Percentiles rank a stretch among this genome's conserved stretches.
Conservation (phyloP, 805 yeast species). For the Kodamaea kakaduensis region DNA sequence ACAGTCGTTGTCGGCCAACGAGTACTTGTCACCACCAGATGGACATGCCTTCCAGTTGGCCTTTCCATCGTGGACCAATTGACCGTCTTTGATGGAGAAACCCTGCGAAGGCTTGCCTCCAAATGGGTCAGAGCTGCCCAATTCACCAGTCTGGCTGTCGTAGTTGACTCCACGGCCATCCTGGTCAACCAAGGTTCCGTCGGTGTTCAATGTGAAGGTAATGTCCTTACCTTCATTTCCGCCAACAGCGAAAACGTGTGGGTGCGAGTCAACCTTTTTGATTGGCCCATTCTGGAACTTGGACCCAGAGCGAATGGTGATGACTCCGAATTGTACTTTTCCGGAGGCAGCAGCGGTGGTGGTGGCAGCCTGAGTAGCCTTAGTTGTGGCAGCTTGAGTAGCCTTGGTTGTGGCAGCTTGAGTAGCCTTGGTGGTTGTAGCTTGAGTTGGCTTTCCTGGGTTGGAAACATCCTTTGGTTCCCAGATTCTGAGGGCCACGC, state of each 20-base stretch:
- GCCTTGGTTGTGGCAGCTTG: too few species aligned
- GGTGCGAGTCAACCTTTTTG: slow-evolving; percentile 28
- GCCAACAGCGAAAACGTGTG: slow-evolving; percentile 33
- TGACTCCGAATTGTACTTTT: slow-evolving; percentile 15
- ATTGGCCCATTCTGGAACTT: slow-evolving; percentile 23
- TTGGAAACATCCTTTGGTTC: slow-evolving; percentile 1
- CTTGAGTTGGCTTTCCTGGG: slow-evolving; percentile 2
- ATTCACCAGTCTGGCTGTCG: slow-evolving; percentile 28
- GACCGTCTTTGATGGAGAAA: slow-evolving; percentile 35
- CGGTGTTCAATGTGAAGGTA: slow-evolving; percentile 21
- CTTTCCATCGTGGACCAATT: slow-evolving; percentile 30
- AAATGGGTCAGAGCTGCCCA: slow-evolving; percentile 30
- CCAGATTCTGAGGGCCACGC: slow-evolving; percentile 3
- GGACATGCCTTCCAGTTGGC: slow-evolving; percentile 39
- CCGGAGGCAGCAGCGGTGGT: slow-evolving; percentile 6
- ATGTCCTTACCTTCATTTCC: slow-evolving; percentile 27
- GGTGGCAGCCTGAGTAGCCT: too few species aligned
- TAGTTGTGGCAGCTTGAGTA: too few species aligned
- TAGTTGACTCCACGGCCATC: slow-evolving; percentile 27
- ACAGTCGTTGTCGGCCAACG: slow-evolving; percentile 26
- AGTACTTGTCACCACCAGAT: slow-evolving; percentile 21
- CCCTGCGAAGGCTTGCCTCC: slow-evolving; percentile 34
- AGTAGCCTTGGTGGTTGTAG: too few species aligned
- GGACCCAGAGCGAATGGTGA: slow-evolving; percentile 24
- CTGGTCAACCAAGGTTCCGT: slow-evolving; percentile 29